Evolutionary conservation across 139 green algal genomes (phyloP), one percentile per base, ranked within the genome.

Genomic region (Coelastrella sp.): DNA sequence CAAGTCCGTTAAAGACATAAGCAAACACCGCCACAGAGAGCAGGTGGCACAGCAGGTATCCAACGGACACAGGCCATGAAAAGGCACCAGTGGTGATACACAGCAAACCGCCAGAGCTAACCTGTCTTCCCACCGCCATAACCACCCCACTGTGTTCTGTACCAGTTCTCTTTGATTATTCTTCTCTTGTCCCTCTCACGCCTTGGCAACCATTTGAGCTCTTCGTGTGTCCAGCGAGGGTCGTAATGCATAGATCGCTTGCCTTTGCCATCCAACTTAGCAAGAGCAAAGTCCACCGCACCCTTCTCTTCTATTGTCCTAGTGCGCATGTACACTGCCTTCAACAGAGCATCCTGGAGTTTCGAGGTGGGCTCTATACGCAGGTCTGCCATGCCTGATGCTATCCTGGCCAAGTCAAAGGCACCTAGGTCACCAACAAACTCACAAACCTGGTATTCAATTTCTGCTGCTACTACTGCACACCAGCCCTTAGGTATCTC

Each of bases 181-280:
- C 90, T 87, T 21, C 88, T 74, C 88, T 93, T 93, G 85, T 93
- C 90, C n/a, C 88, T 77, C 82, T 93, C 90, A 34, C 82, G 66
- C n/a, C 80, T 43, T 2, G 80, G 80, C 80, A 86, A 67, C 80
- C 80, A 86, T 25, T 80, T 81, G 11, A 87, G 41, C 82, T 87
- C 82, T 73, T 87, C 82, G n/a, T 87, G 82, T 40, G 82, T 87
- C 82, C 82, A 87, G 5, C 89, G 81, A 25, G 87, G 76, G 80
- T 94, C 90, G 57, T 85, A 94, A 75, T 91, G 83, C 85, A 92
- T 89, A 53, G 78, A 89, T 21, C 57, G 69, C 37, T 89, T 87
- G 38, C 69, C 79, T 11, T 88, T 83, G 0, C 60, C 21, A 64
- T 91, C 72, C 30, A 94, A 68, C 71, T 85, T 88, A 5, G 83